Conservation (phyloP, 78 protist species). For the Capsaspora owczarzaki region DNA sequence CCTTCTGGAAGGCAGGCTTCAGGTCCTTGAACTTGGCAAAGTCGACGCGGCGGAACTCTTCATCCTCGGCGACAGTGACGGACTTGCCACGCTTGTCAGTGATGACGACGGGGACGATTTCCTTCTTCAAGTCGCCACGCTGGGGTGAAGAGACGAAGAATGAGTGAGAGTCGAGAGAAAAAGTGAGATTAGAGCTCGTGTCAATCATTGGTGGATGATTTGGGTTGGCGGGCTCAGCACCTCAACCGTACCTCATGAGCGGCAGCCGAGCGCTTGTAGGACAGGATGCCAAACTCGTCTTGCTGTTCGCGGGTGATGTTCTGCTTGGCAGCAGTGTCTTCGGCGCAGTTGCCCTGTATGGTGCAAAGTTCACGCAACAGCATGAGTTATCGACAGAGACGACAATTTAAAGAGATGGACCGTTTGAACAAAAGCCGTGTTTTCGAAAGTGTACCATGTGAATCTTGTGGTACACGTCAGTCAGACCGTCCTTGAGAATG, state of each 20-base stretch:
- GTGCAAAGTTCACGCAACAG: not conserved
- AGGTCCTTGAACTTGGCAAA: slow-evolving; percentile 54
- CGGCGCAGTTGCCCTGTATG: slow-evolving; percentile 77
- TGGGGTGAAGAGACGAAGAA: no score
- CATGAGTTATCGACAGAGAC: not conserved
- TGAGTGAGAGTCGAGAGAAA: no score
- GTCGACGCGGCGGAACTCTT: slow-evolving; percentile 56
- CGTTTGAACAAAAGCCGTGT: no score
- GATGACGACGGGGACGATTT: not conserved
- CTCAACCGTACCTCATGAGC: slow-evolving; percentile 46
- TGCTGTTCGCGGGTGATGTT: slow-evolving; percentile 76
- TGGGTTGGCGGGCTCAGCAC: no score
- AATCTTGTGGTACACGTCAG: slow-evolving; percentile 72
- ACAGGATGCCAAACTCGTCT: slow-evolving; percentile 78
- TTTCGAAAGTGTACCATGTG: slow-evolving; percentile 59
- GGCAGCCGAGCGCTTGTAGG: slow-evolving; percentile 57
- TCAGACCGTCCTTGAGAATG: slow-evolving; percentile 83
- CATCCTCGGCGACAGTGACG: slow-evolving; percentile 66
- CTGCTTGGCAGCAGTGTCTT: slow-evolving; percentile 62
- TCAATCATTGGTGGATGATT: no score
- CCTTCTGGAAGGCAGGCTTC: slow-evolving; percentile 66
- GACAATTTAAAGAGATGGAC: no score
- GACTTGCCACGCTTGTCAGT: not conserved
- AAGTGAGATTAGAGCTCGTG: no score
- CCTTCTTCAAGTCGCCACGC: not conserved